phyloP scores from a whole-genome alignment of 108 stramenopile species.

The Discostella stelligeroides region DNA sequence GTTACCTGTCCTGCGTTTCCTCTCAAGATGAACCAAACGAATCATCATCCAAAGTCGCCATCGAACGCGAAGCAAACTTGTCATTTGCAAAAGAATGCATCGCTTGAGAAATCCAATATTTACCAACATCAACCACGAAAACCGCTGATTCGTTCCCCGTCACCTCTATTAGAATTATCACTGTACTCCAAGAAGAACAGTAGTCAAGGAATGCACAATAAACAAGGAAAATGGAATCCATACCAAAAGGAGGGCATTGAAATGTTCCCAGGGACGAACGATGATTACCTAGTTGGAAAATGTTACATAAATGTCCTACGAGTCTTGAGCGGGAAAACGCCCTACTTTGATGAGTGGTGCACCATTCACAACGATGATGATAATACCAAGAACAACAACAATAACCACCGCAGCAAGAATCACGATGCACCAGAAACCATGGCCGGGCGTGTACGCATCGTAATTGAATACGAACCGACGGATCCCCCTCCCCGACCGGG shows the following conservation, averaged over 20 bases:
- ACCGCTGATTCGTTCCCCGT: slow-evolving; percentile 60
- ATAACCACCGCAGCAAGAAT: slow-evolving; percentile 4
- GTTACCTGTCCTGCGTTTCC: slow-evolving; percentile 57
- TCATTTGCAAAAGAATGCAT: neutral
- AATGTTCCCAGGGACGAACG: neutral
- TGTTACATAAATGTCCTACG: slow-evolving; percentile 65
- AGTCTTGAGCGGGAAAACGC: slow-evolving; percentile 68
- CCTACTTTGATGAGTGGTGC: slow-evolving; percentile 73
- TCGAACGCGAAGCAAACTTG: slow-evolving; percentile 11
- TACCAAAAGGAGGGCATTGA: slow-evolving; percentile 43
- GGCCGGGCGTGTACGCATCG: slow-evolving; percentile 57
- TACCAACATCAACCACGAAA: slow-evolving; percentile 49
- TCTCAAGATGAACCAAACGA: slow-evolving; percentile 13
- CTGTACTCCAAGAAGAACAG: slow-evolving; percentile 39
- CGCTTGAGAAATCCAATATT: slow-evolving; percentile 4
- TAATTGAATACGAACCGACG: slow-evolving; percentile 81
- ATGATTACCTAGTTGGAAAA: slow-evolving; percentile 72
- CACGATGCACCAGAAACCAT: neutral
- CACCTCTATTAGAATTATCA: slow-evolving; percentile 44
- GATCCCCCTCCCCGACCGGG: slow-evolving; percentile 66
- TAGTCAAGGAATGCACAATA: slow-evolving; percentile 3
- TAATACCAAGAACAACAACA: slow-evolving; percentile 29
- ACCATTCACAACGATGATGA: slow-evolving; percentile 27
- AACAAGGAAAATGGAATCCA: neutral
- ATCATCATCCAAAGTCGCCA: neutral